Percentiles rank a stretch among this genome's conserved stretches.
phyloP scores from a whole-genome alignment of 2,329 filamentous ascomycete species.

The Neofusicoccum ribis region DNA sequence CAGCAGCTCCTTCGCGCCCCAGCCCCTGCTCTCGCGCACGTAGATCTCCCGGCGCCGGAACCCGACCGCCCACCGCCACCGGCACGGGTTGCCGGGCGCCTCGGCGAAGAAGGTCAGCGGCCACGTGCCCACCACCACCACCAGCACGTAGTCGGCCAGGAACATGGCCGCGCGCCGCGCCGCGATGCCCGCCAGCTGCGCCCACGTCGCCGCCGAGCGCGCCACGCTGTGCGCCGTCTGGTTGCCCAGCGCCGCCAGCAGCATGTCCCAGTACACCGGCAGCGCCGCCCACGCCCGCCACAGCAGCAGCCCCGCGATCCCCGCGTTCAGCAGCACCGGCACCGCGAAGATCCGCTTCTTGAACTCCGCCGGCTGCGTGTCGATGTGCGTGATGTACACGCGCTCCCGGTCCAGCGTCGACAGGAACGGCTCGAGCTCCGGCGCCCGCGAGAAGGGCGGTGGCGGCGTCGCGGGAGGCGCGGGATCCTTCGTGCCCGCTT shows the following conservation, averaged over 20 bases:
- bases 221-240: constrained; percentile 67
- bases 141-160: constrained; percentile 67
- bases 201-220: constrained; percentile 54
- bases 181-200: constrained; percentile 58
- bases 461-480: constrained; percentile 44
- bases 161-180: constrained; percentile 64
- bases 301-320: constrained; percentile 63
- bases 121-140: constrained; percentile 48
- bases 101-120: constrained; percentile 59
- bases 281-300: constrained; percentile 68
- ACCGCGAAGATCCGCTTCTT: constrained; percentile 84
- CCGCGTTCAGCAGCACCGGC: constrained; percentile 73
- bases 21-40: constrained; percentile 73
- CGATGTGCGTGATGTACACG: constrained; percentile 84
- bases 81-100: constrained; percentile 62
- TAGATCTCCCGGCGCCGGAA: constrained; percentile 81
- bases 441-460: constrained; percentile 67
- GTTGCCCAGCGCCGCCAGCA: constrained; percentile 65
- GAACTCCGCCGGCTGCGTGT: constrained; percentile 66
- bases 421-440: constrained; percentile 65
- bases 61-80: constrained; percentile 73
- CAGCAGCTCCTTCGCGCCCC: constrained; percentile 63
- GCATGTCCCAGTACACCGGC: constrained; percentile 71
- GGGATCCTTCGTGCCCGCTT: background rate
- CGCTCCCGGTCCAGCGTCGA: constrained; percentile 64